Evolutionary conservation across 768 basidiomycete species (phyloP).

Genomic region (Collybia nuda): DNA sequence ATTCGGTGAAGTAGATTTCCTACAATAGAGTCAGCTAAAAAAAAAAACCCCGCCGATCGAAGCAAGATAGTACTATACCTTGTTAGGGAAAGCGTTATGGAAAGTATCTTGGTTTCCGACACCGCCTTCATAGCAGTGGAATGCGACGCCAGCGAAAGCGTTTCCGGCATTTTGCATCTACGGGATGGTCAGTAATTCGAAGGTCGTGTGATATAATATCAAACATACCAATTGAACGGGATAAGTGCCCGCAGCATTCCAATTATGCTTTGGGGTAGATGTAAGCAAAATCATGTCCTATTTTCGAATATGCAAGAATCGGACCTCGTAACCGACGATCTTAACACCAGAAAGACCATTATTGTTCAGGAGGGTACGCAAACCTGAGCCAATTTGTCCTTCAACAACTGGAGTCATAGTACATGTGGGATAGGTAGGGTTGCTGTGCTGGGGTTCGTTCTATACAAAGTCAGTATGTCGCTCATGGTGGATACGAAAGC

Average conservation of each 20-base stretch:
- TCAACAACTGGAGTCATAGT: slow-evolving; percentile 53
- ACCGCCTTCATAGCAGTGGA: slow-evolving; percentile 62
- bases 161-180: slow-evolving; percentile 53
- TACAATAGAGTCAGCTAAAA: slow-evolving; percentile 33
- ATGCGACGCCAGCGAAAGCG: slow-evolving; percentile 64
- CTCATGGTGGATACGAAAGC: background rate
- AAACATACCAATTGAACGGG: slow-evolving; percentile 46
- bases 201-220: too few species aligned
- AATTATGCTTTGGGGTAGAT: slow-evolving; percentile 51
- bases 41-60: background rate
- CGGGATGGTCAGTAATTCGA: background rate
- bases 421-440: slow-evolving; percentile 70
- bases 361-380: slow-evolving; percentile 60
- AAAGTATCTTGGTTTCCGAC: slow-evolving; percentile 15
- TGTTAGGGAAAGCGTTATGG: slow-evolving; percentile 17
- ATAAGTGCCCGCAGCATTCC: slow-evolving; percentile 64
- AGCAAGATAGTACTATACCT: slow-evolving; percentile 5
- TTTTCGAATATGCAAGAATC: background rate
- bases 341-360: slow-evolving; percentile 60
- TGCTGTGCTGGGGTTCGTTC: slow-evolving; percentile 56
- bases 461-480: background rate
- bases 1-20: slow-evolving; percentile 60
- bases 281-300: slow-evolving; percentile 18
- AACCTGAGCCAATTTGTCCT: slow-evolving; percentile 53
- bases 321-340: slow-evolving; percentile 49